Conservation (phyloP, 345 rosid species). For the Eucalyptus grandis region DNA sequence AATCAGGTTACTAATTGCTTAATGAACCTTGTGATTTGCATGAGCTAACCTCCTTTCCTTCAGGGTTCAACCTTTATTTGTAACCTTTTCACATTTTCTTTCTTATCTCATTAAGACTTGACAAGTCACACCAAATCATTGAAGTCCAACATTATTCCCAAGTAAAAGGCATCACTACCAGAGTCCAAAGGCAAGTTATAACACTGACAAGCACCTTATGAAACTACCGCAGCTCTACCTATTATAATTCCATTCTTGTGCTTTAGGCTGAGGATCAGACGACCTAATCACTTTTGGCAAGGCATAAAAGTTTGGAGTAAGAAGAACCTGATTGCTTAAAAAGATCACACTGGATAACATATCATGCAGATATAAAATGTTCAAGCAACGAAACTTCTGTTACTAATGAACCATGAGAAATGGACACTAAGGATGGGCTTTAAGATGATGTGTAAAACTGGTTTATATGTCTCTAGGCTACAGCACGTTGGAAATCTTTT, state of each 20-base stretch:
- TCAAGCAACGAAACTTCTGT: background rate
- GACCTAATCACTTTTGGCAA: background rate
- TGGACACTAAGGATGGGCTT: background rate
- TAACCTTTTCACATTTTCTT: background rate
- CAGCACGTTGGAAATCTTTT: background rate
- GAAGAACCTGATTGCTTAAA: background rate
- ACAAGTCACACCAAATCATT: background rate
- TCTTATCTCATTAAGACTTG: background rate
- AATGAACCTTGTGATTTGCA: background rate
- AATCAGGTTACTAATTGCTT: background rate
- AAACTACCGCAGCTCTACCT: background rate
- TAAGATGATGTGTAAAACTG: background rate
- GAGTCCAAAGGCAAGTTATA: background rate
- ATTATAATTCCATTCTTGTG: background rate
- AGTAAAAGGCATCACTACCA: background rate
- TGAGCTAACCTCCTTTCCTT: background rate
- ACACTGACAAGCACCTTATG: background rate
- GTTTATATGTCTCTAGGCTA: background rate
- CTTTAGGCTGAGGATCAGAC: background rate
- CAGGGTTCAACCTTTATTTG: background rate
- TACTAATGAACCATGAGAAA: background rate
- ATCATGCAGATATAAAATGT: background rate
- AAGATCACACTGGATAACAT: background rate
- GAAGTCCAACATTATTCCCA: background rate
- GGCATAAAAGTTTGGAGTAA: background rate